Evolutionary conservation across 495 filamentous ascomycete genomes (phyloP).

Genomic region (Annulohypoxylon moriforme): DNA sequence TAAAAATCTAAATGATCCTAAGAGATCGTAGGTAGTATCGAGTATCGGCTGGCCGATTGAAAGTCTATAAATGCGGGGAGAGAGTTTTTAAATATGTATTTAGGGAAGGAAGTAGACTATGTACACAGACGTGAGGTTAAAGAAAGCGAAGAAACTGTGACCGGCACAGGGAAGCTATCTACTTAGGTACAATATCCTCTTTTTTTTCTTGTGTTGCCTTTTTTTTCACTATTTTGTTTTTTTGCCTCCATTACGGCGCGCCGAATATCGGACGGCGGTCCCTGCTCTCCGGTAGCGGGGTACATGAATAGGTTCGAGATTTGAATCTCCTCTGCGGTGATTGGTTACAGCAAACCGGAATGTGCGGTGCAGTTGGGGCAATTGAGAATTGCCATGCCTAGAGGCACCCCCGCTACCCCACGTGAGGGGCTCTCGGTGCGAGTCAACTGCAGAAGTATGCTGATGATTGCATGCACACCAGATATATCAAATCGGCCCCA

Average conservation of each 20-base stretch:
- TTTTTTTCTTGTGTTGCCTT: not conserved
- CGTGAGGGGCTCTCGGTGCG: slow-evolving; percentile 44
- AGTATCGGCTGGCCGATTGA: slow-evolving; percentile 9
- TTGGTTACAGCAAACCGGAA: slow-evolving; percentile 23
- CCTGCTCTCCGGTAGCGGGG: slow-evolving; percentile 45
- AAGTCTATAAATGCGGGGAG: slow-evolving; percentile 41
- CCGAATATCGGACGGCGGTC: slow-evolving; percentile 40
- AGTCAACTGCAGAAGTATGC: slow-evolving; percentile 42
- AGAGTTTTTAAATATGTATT: slow-evolving; percentile 32
- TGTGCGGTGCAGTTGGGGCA: slow-evolving; percentile 32
- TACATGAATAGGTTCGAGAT: slow-evolving; percentile 37
- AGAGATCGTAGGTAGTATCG: slow-evolving; percentile 5
- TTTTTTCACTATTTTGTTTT: slow-evolving; percentile 8
- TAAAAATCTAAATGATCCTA: not conserved
- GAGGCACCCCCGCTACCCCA: slow-evolving; percentile 40
- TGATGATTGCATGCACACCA: slow-evolving; percentile 39
- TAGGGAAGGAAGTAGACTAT: not conserved
- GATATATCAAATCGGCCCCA: slow-evolving; percentile 21
- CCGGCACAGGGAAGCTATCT: slow-evolving; percentile 33
- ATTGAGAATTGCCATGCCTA: slow-evolving; percentile 27
- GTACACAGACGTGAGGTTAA: slow-evolving; percentile 18
- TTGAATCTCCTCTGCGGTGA: slow-evolving; percentile 34
- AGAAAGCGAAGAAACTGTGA: slow-evolving; percentile 16
- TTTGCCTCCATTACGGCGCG: slow-evolving; percentile 23
- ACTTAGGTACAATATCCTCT: slow-evolving; percentile 18